Base-by-base conservation (phyloP, 2,329 filamentous ascomycete species). In the Cladosporium colombiae region DNA sequence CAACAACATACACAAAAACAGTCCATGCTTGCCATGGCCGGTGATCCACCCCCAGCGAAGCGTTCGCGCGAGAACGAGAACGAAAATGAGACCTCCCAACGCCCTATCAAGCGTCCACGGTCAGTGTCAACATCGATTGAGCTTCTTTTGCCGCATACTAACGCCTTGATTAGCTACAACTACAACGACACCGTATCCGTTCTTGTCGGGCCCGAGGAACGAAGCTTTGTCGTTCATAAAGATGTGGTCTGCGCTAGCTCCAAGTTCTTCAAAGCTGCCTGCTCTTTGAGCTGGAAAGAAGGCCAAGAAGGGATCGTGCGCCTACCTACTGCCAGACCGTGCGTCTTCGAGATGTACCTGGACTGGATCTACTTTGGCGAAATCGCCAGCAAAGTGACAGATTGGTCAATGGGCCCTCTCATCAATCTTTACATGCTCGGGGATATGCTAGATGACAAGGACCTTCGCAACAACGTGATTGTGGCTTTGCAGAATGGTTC, bases 241-340 rank as follows among this genome's bases (percentile, higher is more conserved):
- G 60, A 57, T 25, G 25, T 44, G 23, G 58, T 64, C 31, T 66
- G 66, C 60, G 31, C 14, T 11, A 53, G 18, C 1, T 68, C 64
- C 11, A 29, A 25, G 16, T 68, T 64, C 65, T 68, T 68, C 55
- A 55, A 61, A 46, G 67, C 65, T 21, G 62, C 62, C 21, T 66
- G 61, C 31, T 53, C 46, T 6, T 29, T n/a, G 13, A 21, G 58
- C 5, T 66, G 64, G 66, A 27, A 16, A 8, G 56, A 50, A 60
- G 33, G 55, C 5, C 21, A 60, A n/a, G 25, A 49, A 16, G 40
- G n/a, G 27, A 14, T 21, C 16, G 21, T 65, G 11, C 21, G 40
- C 11, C 44, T 65, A 8, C 44, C 49, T n/a, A 29, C 35, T 7
- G 40, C 40, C 16, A 14, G 33, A 29, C 10, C 56, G 5, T 29